These are phyloP conservation scores for Bolboschoenoplectus hybrid DNA, from an alignment of 202 grass and related monocot species.

Conservation along the genomic window DNA sequence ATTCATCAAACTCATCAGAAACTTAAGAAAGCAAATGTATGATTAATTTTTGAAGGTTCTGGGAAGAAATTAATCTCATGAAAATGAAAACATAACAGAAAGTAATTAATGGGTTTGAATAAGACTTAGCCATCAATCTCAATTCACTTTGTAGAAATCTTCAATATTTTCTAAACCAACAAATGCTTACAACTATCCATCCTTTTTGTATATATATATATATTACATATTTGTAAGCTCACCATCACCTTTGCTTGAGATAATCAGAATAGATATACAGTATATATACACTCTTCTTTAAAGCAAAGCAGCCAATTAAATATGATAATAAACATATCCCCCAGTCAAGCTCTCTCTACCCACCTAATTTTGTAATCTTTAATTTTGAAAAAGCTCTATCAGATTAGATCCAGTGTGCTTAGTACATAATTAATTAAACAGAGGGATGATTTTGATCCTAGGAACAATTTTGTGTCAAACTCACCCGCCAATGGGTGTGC, in stretches of 20 bases:
- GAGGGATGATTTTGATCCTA: not conserved
- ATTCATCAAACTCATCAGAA: not conserved
- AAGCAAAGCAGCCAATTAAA: conserved; percentile 33
- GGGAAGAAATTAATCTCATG: not conserved
- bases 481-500: not conserved
- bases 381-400: conserved; percentile 10
- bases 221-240: conserved; percentile 6
- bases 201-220: not conserved
- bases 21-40: not conserved
- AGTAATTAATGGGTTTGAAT: not conserved
- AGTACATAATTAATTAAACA: conserved; percentile 1
- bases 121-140: not conserved
- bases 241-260: conserved; percentile 23
- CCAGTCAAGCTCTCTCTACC: conserved; percentile 12
- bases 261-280: conserved; percentile 5
- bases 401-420: not conserved
- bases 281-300: conserved; percentile 23
- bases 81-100: conserved; percentile 7
- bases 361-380: conserved; percentile 5
- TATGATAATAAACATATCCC: not conserved
- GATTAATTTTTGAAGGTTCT: not conserved
- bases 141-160: not conserved
- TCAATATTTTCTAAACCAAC: not conserved
- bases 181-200: not conserved
- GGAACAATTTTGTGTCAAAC: not conserved